Evolutionary conservation across 257 asterid species (phyloP).

Genomic region (Solanum bulbocastanum): DNA sequence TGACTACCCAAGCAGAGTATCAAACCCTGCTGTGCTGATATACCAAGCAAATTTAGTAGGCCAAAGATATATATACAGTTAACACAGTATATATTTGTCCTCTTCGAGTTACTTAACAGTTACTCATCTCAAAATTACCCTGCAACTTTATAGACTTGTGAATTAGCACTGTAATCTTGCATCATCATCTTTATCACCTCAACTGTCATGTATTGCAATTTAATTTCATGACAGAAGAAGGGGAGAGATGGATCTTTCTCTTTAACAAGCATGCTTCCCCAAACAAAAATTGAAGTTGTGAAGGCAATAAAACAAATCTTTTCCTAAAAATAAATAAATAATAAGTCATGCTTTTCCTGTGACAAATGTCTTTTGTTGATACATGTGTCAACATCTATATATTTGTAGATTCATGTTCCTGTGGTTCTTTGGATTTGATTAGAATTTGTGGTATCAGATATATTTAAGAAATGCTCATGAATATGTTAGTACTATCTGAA

Average conservation of each 20-base stretch:
- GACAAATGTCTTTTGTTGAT: background rate
- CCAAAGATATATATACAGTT: background rate
- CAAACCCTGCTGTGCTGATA: background rate
- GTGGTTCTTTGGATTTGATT: background rate
- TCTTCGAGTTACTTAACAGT: background rate
- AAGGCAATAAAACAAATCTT: background rate
- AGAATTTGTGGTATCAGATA: background rate
- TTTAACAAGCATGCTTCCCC: background rate
- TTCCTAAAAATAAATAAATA: background rate
- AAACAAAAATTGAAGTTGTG: background rate
- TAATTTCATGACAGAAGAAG: background rate
- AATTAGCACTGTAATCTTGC: background rate
- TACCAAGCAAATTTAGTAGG: background rate
- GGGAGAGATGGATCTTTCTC: background rate
- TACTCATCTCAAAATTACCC: background rate
- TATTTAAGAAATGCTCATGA: background rate
- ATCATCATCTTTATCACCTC: background rate
- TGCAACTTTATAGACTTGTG: background rate
- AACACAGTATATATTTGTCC: background rate
- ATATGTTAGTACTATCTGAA: background rate
- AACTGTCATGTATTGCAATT: background rate
- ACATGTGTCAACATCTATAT: background rate
- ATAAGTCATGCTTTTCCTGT: background rate
- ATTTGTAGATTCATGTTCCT: background rate
- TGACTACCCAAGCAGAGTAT: background rate